Evolutionary conservation across 164 flowering plant genomes (phyloP).

Genomic region (Piper betle): DNA sequence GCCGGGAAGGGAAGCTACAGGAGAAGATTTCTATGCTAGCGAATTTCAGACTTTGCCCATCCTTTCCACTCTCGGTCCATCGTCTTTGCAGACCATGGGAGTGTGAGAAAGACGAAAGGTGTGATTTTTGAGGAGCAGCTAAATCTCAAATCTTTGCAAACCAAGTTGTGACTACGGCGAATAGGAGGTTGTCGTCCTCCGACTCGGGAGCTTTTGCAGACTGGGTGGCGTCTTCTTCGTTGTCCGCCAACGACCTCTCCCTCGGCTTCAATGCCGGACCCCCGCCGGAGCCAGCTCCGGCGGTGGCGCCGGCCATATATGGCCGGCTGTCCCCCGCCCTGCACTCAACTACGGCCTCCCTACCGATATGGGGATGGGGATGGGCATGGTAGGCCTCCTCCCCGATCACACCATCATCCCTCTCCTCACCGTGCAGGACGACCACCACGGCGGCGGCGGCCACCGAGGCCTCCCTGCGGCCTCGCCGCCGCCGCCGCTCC

Average conservation of each 20-base stretch:
- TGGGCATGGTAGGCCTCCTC: constrained; percentile 68
- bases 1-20: constrained; percentile 2
- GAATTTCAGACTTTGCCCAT: constrained; percentile 16
- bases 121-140: background rate
- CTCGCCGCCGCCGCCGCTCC: background rate
- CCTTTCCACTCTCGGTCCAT: background rate
- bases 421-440: constrained; percentile 26
- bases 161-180: constrained; percentile 74
- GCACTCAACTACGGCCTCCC: constrained; percentile 36
- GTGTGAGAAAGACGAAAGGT: background rate
- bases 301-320: constrained; percentile 11
- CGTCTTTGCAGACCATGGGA: background rate
- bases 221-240: constrained; percentile 59
- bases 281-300: constrained; percentile 6
- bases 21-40: constrained; percentile 3
- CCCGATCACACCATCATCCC: constrained; percentile 65
- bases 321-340: constrained; percentile 16
- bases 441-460: constrained; percentile 20
- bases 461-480: constrained; percentile 6
- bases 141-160: constrained; percentile 1
- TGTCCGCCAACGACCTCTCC: constrained; percentile 55
- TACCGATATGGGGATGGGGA: constrained; percentile 54
- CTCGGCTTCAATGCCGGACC: constrained; percentile 67
- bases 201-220: constrained; percentile 73
- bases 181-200: constrained; percentile 32